phyloP scores from a whole-genome alignment of 257 asterid species.

The Solanum bukasovii region DNA sequence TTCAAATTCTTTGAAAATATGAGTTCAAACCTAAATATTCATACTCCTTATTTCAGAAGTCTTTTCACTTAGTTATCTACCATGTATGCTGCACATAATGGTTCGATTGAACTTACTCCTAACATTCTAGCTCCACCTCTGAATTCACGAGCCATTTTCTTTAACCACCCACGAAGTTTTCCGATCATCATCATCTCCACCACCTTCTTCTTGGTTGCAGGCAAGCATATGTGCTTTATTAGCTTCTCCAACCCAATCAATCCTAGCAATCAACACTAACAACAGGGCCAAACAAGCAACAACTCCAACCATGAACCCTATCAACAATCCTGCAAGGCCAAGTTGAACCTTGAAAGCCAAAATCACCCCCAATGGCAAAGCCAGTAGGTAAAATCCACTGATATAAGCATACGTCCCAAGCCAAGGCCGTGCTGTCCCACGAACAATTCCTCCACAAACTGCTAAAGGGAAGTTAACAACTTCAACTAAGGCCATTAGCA shows the following conservation, averaged over 20 bases:
- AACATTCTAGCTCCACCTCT: neutral
- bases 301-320: slow-evolving; percentile 60
- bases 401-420: slow-evolving; percentile 65
- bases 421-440: slow-evolving; percentile 85
- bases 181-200: slow-evolving; percentile 1
- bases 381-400: slow-evolving; percentile 60
- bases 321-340: slow-evolving; percentile 65
- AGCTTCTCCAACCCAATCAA: slow-evolving; percentile 68
- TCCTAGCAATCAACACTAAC: slow-evolving; percentile 41
- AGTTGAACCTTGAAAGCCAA: slow-evolving; percentile 43
- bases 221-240: slow-evolving; percentile 33
- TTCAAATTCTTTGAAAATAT: neutral
- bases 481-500: slow-evolving; percentile 53
- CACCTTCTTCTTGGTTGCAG: neutral
- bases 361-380: slow-evolving; percentile 53
- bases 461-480: slow-evolving; percentile 66
- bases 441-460: slow-evolving; percentile 79
- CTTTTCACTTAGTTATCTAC: neutral
- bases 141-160: neutral
- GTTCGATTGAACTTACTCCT: neutral
- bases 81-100: neutral
- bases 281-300: slow-evolving; percentile 46
- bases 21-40: neutral
- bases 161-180: neutral
- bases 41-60: neutral